Evolutionary conservation across 2,329 filamentous ascomycete genomes (phyloP).

Genomic region (Ampelomyces quisqualis): DNA sequence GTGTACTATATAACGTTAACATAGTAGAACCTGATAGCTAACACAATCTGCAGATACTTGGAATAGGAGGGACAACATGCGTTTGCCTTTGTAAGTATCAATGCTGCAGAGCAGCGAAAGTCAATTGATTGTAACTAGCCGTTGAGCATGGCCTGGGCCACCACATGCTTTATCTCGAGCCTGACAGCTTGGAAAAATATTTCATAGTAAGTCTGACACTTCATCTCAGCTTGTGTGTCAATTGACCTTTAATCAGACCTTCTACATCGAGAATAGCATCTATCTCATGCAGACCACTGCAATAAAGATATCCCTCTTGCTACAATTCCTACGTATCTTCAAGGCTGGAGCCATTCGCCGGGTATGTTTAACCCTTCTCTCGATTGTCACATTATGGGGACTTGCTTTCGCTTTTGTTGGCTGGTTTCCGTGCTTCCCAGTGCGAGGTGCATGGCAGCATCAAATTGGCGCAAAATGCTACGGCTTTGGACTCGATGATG

Average conservation of each 20-base stretch:
- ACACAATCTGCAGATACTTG: constrained; percentile 19
- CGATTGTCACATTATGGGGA: constrained; percentile 33
- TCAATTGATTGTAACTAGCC: constrained; percentile 22
- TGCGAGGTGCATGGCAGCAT: constrained; percentile 28
- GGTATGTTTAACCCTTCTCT: constrained; percentile 27
- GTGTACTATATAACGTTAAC: constrained; percentile 4
- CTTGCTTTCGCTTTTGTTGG: constrained; percentile 29
- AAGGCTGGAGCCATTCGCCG: constrained; percentile 32
- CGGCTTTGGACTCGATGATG: constrained; percentile 26
- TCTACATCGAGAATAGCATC: constrained; percentile 31
- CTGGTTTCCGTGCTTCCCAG: constrained; percentile 38
- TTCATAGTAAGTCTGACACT: constrained; percentile 11
- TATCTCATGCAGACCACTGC: constrained; percentile 36
- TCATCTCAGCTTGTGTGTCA: neutral
- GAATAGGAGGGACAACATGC: constrained; percentile 27
- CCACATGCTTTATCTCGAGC: constrained; percentile 33
- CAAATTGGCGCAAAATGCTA: constrained; percentile 27
- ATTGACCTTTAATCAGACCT: constrained; percentile 15
- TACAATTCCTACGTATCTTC: constrained; percentile 44
- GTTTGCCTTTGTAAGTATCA: constrained; percentile 27
- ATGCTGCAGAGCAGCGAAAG: too few species aligned
- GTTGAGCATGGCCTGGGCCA: constrained; percentile 34
- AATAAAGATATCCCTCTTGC: constrained; percentile 40
- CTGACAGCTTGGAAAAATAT: constrained; percentile 15
- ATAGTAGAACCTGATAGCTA: neutral